Conservation (phyloP, 371 early-diverging fungal genomes). For the Mortierella sp. region DNA sequence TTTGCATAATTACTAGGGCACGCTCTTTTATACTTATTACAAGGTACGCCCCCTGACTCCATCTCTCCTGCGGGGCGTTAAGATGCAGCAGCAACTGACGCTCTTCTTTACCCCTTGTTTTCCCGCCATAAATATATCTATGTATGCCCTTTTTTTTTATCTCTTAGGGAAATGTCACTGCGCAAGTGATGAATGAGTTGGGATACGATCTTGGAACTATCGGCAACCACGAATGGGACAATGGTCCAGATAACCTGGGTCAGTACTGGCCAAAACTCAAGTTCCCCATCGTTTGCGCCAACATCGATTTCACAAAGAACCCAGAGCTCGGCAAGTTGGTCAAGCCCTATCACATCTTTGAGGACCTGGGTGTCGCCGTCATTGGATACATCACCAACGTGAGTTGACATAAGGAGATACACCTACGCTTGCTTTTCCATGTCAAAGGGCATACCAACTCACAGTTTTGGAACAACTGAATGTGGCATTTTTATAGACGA, state of each 20-base stretch:
- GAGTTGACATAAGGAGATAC: not conserved
- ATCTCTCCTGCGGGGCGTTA: no score
- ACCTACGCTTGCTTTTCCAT: not conserved
- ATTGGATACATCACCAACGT: slow-evolving; percentile 77
- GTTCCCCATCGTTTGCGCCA: slow-evolving; percentile 78
- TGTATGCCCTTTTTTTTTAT: not conserved
- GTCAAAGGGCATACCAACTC: not conserved
- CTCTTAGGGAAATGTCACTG: slow-evolving; percentile 61
- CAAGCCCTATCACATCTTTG: slow-evolving; percentile 77
- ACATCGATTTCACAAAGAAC: slow-evolving; percentile 65
- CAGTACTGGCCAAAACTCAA: slow-evolving; percentile 65
- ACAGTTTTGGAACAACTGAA: not conserved
- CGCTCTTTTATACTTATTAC: slow-evolving; percentile 71
- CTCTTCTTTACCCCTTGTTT: not conserved
- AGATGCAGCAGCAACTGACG: not conserved
- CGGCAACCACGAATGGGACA: slow-evolving; percentile 85
- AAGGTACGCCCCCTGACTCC: slow-evolving; percentile 32
- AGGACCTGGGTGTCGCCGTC: slow-evolving; percentile 71
- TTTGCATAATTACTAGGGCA: slow-evolving; percentile 60
- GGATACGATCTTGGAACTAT: slow-evolving; percentile 72
- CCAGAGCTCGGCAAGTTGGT: slow-evolving; percentile 63
- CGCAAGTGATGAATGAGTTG: slow-evolving; percentile 70
- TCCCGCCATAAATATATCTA: no score
- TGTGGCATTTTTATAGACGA: slow-evolving; percentile 48
- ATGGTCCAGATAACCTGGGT: slow-evolving; percentile 69